Base-by-base conservation (phyloP, 257 asterid genomes). In the Orobanche coerulescens region DNA sequence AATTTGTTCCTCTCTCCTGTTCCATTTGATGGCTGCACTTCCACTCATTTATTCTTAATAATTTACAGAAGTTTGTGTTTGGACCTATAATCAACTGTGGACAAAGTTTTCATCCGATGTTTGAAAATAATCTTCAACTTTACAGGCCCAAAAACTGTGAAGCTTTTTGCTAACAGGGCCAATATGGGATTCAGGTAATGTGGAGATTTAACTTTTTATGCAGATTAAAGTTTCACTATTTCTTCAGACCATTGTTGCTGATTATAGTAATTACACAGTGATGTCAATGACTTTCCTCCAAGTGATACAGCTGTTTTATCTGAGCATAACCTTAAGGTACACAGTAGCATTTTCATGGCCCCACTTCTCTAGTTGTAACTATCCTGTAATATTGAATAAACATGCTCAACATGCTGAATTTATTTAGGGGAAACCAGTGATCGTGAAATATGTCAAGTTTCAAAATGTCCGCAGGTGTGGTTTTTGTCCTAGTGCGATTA, bases 101-200 rank as follows among this genome's bases (percentile, higher is more conserved):
- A 34, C 52, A 50, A 16, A 42, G 59, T 64, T 24, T 57, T 44
- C 33, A 39, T 48, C 34, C 47, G 43, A 4, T 12, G 36, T 48
- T 7, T 49, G 2, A 57, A n/a, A 15, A 43, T 30, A 42, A 42
- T 4, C 30, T 52, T 64, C 34, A 24, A 46, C 64, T n/a, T 42
- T 68, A 15, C 71, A 87, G 95, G 90, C 55, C 95, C 95, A 50
- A 86, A 80, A 71, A 79, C 83, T 31, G 84, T 86, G 69, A 86
- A 84, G 81, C 79, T 84, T 58, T 86, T 72, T 68, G 77, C 90
- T 46, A 87, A 87, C 78, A 82, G 73, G 84, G 90, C 84, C 75
- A 83, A 87, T 74, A 87, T 87, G 84, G 95, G 95, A 23, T 93
- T 93, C 80, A 93, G 98, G 98, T 92, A 79, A 51, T 71, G 69